These are phyloP conservation scores for Eucalyptus guilfoylei DNA, from an alignment of 345 rosid genomes.

Conservation along the genomic window DNA sequence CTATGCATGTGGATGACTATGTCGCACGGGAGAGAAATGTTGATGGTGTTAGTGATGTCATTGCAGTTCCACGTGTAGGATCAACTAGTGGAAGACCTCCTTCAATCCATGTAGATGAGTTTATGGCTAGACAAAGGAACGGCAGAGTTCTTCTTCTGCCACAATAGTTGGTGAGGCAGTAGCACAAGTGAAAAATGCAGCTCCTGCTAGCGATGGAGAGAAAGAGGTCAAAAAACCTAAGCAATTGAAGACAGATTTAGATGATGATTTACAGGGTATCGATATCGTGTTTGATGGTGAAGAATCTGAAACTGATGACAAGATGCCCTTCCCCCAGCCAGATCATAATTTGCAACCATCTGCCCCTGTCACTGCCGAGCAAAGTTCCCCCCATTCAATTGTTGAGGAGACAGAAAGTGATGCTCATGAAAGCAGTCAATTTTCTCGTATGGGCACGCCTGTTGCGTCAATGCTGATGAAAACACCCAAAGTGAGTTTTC, in stretches of 20 bases:
- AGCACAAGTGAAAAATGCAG: constrained; percentile 35
- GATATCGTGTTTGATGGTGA: constrained; percentile 96
- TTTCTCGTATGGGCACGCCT: constrained; percentile 60
- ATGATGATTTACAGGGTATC: constrained; percentile 92
- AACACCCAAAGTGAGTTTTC: constrained; percentile 79
- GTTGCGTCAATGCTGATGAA: constrained; percentile 54
- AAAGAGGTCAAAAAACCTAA: constrained; percentile 52
- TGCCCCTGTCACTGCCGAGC: constrained; percentile 54
- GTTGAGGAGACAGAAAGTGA: constrained; percentile 94
- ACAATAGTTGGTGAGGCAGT: constrained; percentile 64
- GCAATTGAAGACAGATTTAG: constrained; percentile 72
- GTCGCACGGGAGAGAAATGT: constrained; percentile 92
- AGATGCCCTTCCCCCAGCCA: constrained; percentile 78
- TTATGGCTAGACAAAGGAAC: constrained; percentile 96
- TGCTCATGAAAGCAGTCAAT: constrained; percentile 61
- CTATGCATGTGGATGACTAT: constrained; percentile 99
- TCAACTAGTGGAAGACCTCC: constrained; percentile 97
- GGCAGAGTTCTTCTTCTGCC: constrained; percentile 56
- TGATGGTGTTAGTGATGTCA: constrained; percentile 62
- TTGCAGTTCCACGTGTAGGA: constrained; percentile 70
- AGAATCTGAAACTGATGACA: constrained; percentile 87
- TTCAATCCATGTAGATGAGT: constrained; percentile 98
- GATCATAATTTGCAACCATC: constrained; percentile 82
- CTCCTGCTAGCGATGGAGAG: constrained; percentile 29
- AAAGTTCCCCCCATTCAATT: constrained; percentile 81